Percentiles rank a stretch among this genome's conserved stretches.
These are phyloP conservation scores for Euphorbia corollata DNA, from an alignment of 441 rosid species.

Conservation along the genomic window DNA sequence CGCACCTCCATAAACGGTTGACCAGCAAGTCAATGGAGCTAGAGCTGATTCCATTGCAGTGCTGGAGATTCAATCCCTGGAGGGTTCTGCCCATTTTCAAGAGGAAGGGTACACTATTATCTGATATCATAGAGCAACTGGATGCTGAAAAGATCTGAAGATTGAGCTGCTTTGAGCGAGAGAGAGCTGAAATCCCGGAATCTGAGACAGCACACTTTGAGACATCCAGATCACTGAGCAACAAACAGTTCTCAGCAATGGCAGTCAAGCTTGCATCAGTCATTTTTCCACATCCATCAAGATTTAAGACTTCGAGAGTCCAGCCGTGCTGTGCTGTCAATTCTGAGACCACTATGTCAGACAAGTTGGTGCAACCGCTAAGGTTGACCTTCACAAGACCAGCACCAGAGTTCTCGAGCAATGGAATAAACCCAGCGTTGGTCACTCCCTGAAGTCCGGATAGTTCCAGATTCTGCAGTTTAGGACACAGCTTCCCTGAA, in stretches of 20 bases:
- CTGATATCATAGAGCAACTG: conserved; percentile 63
- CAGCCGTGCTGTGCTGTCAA: conserved; percentile 52
- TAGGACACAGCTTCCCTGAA: conserved; percentile 65
- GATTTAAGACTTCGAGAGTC: conserved; percentile 65
- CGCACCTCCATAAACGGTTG: conserved; percentile 72
- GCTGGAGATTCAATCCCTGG: conserved; percentile 68
- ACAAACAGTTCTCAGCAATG: conserved; percentile 58
- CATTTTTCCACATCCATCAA: conserved; percentile 63
- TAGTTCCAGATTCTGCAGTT: conserved; percentile 53
- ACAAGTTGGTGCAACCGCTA: conserved; percentile 54
- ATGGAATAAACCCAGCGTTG: conserved; percentile 60
- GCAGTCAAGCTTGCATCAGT: conserved; percentile 58
- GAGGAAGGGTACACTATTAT: conserved; percentile 47
- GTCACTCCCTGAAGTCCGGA: conserved; percentile 65
- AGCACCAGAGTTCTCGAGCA: conserved; percentile 38
- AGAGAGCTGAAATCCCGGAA: conserved; percentile 51
- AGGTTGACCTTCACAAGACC: conserved; percentile 75
- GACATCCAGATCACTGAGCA: conserved; percentile 70
- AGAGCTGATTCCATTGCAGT: conserved; percentile 57
- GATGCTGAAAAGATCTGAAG: conserved; percentile 60
- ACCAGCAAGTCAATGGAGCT: conserved; percentile 45
- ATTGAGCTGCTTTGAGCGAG: conserved; percentile 41
- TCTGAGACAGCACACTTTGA: conserved; percentile 65
- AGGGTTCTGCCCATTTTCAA: conserved; percentile 47
- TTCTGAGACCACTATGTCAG: conserved; percentile 47